These are phyloP conservation scores for Chytriomyces sp. DNA, from an alignment of 192 early-diverging fungal genomes.

Conservation along the genomic window DNA sequence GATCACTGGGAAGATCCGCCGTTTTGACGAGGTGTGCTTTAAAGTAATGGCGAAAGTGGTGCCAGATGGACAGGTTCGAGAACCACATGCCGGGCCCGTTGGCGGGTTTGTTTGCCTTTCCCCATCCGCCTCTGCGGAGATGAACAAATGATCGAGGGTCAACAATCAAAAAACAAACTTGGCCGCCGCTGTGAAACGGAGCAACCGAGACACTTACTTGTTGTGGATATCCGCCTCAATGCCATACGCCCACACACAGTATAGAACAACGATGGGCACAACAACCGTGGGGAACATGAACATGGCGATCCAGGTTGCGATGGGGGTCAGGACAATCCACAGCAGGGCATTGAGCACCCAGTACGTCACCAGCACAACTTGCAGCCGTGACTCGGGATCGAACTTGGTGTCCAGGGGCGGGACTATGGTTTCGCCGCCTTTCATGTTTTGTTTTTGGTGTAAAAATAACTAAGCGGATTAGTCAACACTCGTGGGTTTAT, in stretches of 20 bases:
- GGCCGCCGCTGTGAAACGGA: too few species aligned
- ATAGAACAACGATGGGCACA: constrained; percentile 18
- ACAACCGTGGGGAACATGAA: constrained; percentile 11
- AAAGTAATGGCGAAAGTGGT: constrained; percentile 40
- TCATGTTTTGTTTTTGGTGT: neutral
- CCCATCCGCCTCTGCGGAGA: constrained; percentile 30
- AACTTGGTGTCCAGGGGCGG: constrained; percentile 24
- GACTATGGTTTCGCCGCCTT: constrained; percentile 2
- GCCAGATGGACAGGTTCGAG: constrained; percentile 27
- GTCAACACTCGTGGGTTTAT: too few species aligned
- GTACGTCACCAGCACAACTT: constrained; percentile 24
- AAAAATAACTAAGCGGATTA: too few species aligned
- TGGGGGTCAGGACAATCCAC: constrained; percentile 19
- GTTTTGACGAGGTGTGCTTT: constrained; percentile 39
- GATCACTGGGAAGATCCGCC: constrained; percentile 28
- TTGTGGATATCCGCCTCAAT: constrained; percentile 32
- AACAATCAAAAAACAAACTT: too few species aligned
- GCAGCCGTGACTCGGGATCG: constrained; percentile 3
- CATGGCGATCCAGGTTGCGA: constrained; percentile 4
- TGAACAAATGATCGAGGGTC: too few species aligned
- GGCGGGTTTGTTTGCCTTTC: neutral
- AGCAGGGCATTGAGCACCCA: constrained; percentile 23
- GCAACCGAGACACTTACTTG: neutral
- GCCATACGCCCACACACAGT: constrained; percentile 23
- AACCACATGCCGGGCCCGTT: constrained; percentile 23